Base-by-base conservation (phyloP, 2,329 filamentous ascomycete genomes). In the Pleomassaria siparia region DNA sequence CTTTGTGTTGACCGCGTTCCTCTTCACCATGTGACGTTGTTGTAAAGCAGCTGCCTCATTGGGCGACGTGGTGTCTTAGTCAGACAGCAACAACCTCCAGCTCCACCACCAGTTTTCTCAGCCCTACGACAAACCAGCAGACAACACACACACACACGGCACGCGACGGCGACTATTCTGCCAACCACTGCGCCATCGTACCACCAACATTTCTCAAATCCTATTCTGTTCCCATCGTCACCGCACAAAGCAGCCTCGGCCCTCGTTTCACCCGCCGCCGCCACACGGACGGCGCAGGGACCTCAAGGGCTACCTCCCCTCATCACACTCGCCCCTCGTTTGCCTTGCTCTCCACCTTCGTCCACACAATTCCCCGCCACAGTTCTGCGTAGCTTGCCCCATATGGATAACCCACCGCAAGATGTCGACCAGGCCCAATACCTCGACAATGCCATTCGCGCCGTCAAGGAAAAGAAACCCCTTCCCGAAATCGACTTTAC, bases 401-500 rank as follows among this genome's bases (percentile, higher is more conserved):
- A 39, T 55, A 71, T 71, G 68, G 67, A 70, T 24, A 65, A 58
- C 59, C 63, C 61, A 39, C 56, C 58, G 46, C 63, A 66, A 61
- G 46, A 46, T 20, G 53, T 63, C 51, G 67, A 72, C 58, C 72
- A 74, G 56, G 60, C 67, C 37, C 64, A 72, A 58, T 77, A 76
- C 63, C 67, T 96, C 69, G 90, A 96, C 76, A 92, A 90, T 83
- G 88, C 89, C 62, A 87, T 92, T 67, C 89, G 89, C 72, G 94
- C 94, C 51, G 91, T 99, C 67, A 85, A 86, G 72, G 85, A 96
- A 65, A 97, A 97, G 86, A 92, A 88, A 79, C 91, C 92, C 45
- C 81, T 95, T 42, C 94, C 94, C 49, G 92, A 97, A 80, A 97
- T 99, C 67, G 94, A 99, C 78, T 99, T 99, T 73, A 95, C 90